Conservation (phyloP, 495 filamentous ascomycete genomes). For the Penicillium cosmopolitanum region DNA sequence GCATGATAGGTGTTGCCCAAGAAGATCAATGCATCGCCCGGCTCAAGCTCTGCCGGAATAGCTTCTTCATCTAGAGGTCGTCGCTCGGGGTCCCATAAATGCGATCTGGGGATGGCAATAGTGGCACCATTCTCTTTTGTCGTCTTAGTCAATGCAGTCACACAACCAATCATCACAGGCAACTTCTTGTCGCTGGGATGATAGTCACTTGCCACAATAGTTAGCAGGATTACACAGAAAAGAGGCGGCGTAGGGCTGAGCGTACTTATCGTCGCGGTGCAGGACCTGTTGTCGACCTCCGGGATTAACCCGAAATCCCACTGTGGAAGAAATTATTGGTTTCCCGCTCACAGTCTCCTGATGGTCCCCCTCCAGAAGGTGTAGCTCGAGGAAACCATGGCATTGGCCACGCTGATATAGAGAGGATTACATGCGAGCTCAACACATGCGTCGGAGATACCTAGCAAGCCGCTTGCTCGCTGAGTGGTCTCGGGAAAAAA, state of each 20-base stretch:
- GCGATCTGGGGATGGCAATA: constrained; percentile 45
- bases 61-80: constrained; percentile 30
- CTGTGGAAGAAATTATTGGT: constrained; percentile 35
- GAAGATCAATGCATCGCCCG: constrained; percentile 40
- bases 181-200: constrained; percentile 16
- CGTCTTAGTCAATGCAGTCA: constrained; percentile 31
- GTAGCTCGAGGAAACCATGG: constrained; percentile 26
- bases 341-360: constrained; percentile 24
- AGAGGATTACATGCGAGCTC: constrained; percentile 30
- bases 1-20: constrained; percentile 37
- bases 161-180: constrained; percentile 27
- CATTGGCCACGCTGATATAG: constrained; percentile 29
- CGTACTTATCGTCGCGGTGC: constrained; percentile 39
- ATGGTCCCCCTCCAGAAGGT: constrained; percentile 31
- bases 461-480: constrained; percentile 34
- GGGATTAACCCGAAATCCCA: constrained; percentile 35
- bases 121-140: constrained; percentile 51
- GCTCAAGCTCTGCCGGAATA: constrained; percentile 29
- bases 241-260: not conserved
- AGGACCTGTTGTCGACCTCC: constrained; percentile 37
- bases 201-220: constrained; percentile 15
- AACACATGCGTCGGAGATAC: constrained; percentile 34
- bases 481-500: constrained; percentile 38
- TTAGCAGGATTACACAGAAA: not conserved
- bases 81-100: constrained; percentile 38